phyloP scores from a whole-genome alignment of 768 basidiomycete species.

The Leccinum disarticulatum region DNA sequence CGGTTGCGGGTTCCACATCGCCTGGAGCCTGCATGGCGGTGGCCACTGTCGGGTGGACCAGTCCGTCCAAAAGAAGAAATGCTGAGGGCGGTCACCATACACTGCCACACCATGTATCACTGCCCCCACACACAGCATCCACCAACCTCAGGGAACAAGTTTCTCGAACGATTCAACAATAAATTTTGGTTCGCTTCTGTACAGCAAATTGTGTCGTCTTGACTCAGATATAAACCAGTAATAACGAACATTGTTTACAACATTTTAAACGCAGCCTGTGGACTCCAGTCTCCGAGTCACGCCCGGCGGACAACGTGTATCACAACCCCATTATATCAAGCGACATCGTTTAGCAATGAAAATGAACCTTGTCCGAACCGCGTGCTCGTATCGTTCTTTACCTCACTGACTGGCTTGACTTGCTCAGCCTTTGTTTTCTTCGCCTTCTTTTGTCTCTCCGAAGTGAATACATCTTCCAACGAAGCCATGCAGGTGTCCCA shows the following conservation, averaged over 20 bases:
- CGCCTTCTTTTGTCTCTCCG: constrained; percentile 46
- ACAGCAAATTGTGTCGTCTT: background rate
- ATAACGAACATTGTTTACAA: background rate
- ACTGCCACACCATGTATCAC: no score
- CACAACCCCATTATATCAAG: constrained; percentile 20
- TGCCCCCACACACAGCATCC: no score
- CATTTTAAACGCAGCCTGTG: background rate
- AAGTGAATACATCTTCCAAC: constrained; percentile 48
- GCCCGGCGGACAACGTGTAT: background rate
- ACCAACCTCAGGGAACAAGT: no score
- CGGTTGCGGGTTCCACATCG: no score
- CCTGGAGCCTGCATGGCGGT: no score
- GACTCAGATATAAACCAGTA: background rate
- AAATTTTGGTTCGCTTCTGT: background rate
- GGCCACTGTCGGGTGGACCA: no score
- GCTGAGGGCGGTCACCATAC: no score
- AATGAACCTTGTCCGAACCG: constrained; percentile 32
- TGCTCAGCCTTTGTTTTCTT: constrained; percentile 35
- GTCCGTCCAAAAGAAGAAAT: no score
- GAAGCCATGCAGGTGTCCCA: constrained; percentile 50
- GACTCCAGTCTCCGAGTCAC: background rate
- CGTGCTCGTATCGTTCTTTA: constrained; percentile 17
- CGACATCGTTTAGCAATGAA: constrained; percentile 42
- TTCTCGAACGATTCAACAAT: no score
- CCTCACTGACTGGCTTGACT: constrained; percentile 19